phyloP scores from a whole-genome alignment of 495 filamentous ascomycete species.

The Parachaetomium inaequale region DNA sequence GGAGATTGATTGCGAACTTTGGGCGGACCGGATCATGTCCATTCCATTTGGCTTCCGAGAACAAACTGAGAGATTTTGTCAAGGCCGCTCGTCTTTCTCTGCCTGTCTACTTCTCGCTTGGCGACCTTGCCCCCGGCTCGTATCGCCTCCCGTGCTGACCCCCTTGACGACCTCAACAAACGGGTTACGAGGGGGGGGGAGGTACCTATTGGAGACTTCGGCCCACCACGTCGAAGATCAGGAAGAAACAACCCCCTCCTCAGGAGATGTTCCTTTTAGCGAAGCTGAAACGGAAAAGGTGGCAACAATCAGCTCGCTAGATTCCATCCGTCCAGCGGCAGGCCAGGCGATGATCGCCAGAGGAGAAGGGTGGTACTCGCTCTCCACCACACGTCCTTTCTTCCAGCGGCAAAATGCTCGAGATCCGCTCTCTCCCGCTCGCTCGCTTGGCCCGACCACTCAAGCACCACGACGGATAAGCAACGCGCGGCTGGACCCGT shows the following conservation, averaged over 20 bases:
- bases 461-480: background rate
- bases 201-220: background rate
- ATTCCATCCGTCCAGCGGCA: background rate
- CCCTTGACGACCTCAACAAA: background rate
- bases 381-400: background rate
- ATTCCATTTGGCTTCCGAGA: too few species aligned
- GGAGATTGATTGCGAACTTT: background rate
- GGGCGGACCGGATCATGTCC: too few species aligned
- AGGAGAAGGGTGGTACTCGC: background rate
- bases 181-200: background rate
- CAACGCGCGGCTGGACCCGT: constrained; percentile 1
- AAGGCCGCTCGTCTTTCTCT: too few species aligned
- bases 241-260: background rate
- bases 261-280: background rate
- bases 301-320: background rate
- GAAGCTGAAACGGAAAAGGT: background rate
- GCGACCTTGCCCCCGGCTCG: background rate
- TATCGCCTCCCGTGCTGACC: background rate
- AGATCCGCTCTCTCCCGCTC: background rate
- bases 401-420: constrained; percentile 7
- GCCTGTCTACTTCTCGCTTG: background rate
- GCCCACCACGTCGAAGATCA: background rate
- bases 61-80: too few species aligned
- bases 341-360: background rate
- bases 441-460: background rate